A percentile compares a stretch with the other conserved stretches of the same genome.
Conservation (phyloP, 352 stramenopile species). For the Pythium brachiatum region DNA sequence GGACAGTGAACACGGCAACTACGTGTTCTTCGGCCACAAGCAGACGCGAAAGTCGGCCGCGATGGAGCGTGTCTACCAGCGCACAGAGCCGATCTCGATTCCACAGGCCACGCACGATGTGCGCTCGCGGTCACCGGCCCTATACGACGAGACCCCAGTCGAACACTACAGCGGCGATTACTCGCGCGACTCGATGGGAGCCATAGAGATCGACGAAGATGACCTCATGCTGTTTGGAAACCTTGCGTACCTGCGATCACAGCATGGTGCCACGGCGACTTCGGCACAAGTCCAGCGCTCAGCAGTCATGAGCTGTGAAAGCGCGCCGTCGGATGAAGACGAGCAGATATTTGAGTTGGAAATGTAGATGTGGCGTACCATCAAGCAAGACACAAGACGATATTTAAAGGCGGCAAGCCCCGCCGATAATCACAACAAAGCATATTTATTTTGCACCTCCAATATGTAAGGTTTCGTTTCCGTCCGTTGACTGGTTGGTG, state of each 20-base stretch:
- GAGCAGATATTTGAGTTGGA: constrained; percentile 76
- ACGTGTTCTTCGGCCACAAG: constrained; percentile 16
- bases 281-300: constrained; percentile 12
- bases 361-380: constrained; percentile 33
- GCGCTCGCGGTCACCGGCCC: constrained; percentile 16
- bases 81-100: constrained; percentile 61
- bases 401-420: constrained; percentile 10
- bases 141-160: constrained; percentile 19
- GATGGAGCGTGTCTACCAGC: constrained; percentile 24
- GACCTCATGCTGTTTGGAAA: constrained; percentile 64
- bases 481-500: background rate
- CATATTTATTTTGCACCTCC: constrained; percentile 35
- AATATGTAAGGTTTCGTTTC: background rate
- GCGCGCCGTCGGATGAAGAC: constrained; percentile 26
- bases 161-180: background rate
- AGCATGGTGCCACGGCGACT: constrained; percentile 30
- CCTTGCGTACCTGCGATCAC: constrained; percentile 63
- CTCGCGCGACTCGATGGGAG: background rate
- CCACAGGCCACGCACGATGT: constrained; percentile 25
- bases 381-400: constrained; percentile 13
- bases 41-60: constrained; percentile 16
- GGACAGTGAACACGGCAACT: constrained; percentile 28
- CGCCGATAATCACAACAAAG: constrained; percentile 5
- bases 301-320: background rate
- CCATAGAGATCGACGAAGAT: constrained; percentile 53